Evolutionary conservation across 352 stramenopile species (phyloP).

Genomic region (Pythium coloratum): DNA sequence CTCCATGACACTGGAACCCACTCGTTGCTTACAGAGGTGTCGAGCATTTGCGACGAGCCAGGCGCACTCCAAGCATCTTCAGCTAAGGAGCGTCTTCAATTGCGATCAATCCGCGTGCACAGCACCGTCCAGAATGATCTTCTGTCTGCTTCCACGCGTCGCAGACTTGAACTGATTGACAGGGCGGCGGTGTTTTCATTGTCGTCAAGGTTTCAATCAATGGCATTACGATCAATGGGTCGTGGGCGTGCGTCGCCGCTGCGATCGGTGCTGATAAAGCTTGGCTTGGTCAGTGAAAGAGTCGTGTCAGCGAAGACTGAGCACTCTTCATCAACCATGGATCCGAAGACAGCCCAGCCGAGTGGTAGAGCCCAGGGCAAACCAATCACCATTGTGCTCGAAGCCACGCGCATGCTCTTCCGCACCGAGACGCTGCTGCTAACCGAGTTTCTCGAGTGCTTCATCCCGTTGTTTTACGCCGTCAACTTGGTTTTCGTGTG

Average conservation of each 20-base stretch:
- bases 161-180: too few species aligned
- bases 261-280: not conserved
- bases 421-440: conserved; percentile 22
- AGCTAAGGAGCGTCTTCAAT: too few species aligned
- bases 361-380: too few species aligned
- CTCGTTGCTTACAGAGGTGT: not conserved
- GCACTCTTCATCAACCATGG: not conserved
- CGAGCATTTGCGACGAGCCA: not conserved
- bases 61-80: too few species aligned
- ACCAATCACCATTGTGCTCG: not conserved
- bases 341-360: not conserved
- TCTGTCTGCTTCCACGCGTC: too few species aligned
- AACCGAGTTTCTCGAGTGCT: conserved; percentile 29
- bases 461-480: conserved; percentile 24
- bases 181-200: not conserved
- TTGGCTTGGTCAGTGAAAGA: not conserved
- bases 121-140: too few species aligned
- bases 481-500: conserved; percentile 25
- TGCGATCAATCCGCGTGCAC: too few species aligned
- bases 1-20: not conserved
- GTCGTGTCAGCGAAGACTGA: not conserved
- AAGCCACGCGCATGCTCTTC: conserved; percentile 11
- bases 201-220: not conserved
- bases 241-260: not conserved
- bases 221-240: not conserved